Evolutionary conservation across 306 rosid genomes (phyloP), one percentile per base, ranked within the genome.

Genomic region (Cyclanthera cordifolia): DNA sequence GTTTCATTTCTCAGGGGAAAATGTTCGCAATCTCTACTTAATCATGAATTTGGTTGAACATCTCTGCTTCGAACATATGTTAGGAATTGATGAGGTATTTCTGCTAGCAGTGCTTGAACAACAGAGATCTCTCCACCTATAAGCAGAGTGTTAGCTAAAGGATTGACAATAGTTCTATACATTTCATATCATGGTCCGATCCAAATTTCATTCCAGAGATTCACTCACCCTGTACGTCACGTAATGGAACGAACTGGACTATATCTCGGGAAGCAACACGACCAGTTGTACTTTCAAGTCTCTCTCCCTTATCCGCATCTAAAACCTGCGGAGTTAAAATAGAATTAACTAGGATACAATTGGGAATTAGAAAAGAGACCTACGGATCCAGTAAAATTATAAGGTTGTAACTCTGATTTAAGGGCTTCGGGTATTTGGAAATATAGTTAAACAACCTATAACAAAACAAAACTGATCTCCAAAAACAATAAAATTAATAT

Each of bases 231-330:
- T 90, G 97, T 74, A 88, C 90, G 65, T 94, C 96, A 51, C 95
- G 91, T 73, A 90, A 85, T 57, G 97, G 95, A 82, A 94, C 88
- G 72, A 94, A 94, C 77, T 94, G 99, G 66, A 94, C 99, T 54
- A 94, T 90, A 79, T 94, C 96, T 63, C 99, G 95, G 1, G 99
- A 88, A 61, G 99, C 96, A 70, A 94, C 85, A 16, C 90, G 95
- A 5, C 97, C 97, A 0, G 87, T 74, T 25, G 92, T 81, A 77
- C 82, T 88, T 82, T 90, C 99, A 72, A 94, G 97, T 74, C 87
- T 86, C 39, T 87, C 99, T 52, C 97, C 96, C 81, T 90, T 94
- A 71, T 94, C 99, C 20, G 95, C 97, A 71, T 94, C 99, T 73
- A 94, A 81, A 82, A 86, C 70, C 99, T 94, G 77, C 28, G 53